These are phyloP conservation scores for Alectoria sarmentosa DNA, from an alignment of 495 filamentous ascomycete species.

Conservation along the genomic window DNA sequence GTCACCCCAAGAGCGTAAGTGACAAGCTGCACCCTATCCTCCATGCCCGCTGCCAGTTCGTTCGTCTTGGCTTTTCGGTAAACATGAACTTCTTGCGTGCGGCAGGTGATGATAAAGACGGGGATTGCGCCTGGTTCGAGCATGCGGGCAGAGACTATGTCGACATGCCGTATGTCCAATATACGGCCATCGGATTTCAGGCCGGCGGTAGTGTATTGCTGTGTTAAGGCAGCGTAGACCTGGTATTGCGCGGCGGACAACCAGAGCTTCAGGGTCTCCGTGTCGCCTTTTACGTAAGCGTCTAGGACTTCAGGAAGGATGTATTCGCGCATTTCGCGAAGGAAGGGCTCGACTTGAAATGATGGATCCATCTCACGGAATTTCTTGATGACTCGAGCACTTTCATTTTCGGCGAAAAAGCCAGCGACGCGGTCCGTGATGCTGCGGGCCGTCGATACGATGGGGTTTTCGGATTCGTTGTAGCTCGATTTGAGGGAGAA, in stretches of 20 bases:
- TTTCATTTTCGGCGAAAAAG: constrained; percentile 98
- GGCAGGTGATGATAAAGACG: constrained; percentile 92
- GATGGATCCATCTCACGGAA: constrained; percentile 94
- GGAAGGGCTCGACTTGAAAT: constrained; percentile 91
- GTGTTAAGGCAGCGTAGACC: constrained; percentile 87
- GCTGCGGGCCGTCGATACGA: constrained; percentile 86
- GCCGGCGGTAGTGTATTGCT: constrained; percentile 89
- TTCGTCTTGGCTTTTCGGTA: constrained; percentile 85
- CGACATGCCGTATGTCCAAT: constrained; percentile 88
- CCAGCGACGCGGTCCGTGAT: constrained; percentile 89
- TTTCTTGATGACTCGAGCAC: constrained; percentile 92
- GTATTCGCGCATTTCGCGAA: constrained; percentile 93
- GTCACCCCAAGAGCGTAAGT: constrained; percentile 97
- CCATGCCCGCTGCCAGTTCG: constrained; percentile 93
- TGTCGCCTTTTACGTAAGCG: constrained; percentile 94
- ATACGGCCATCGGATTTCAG: constrained; percentile 92
- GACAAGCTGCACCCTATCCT: constrained; percentile 95
- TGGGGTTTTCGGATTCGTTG: constrained; percentile 92
- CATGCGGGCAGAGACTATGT: constrained; percentile 80
- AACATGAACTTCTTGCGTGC: constrained; percentile 97
- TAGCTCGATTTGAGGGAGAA: constrained; percentile 79
- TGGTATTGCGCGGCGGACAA: constrained; percentile 89
- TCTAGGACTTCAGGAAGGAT: constrained; percentile 96
- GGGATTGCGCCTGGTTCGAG: constrained; percentile 96
- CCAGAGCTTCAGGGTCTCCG: constrained; percentile 87